Conservation (phyloP, 2,329 filamentous ascomycete species). For the Rhytidhysteron rufulum region DNA sequence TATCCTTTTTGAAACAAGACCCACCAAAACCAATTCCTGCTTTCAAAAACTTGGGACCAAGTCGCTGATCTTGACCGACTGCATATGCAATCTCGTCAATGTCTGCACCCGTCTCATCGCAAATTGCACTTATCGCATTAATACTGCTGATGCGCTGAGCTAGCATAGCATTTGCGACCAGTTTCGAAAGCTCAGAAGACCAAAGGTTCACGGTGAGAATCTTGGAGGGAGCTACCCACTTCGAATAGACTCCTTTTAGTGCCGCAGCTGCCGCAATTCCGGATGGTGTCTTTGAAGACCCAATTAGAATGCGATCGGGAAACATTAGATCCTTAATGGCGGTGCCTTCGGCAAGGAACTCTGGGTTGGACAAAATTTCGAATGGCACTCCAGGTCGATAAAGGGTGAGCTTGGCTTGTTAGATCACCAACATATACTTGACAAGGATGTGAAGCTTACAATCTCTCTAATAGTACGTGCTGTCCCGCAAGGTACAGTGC, state of each 20-base stretch:
- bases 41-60: conserved; percentile 70
- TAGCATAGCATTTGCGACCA: conserved; percentile 75
- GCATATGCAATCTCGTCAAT: conserved; percentile 67
- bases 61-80: conserved; percentile 66
- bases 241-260: conserved; percentile 63
- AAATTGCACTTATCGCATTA: conserved; percentile 76
- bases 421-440: too few species aligned
- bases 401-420: conserved; percentile 40
- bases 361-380: conserved; percentile 76
- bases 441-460: conserved; percentile 43
- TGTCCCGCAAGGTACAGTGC: conserved; percentile 73
- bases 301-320: conserved; percentile 73
- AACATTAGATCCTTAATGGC: conserved; percentile 67
- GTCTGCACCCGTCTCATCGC: conserved; percentile 71
- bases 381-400: conserved; percentile 63
- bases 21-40: conserved; percentile 76
- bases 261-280: conserved; percentile 61
- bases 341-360: conserved; percentile 76
- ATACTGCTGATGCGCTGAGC: conserved; percentile 78
- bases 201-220: conserved; percentile 72
- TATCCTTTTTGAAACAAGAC: conserved; percentile 78
- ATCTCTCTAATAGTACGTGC: conserved; percentile 66
- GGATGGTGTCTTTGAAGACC: conserved; percentile 58
- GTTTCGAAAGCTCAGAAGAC: conserved; percentile 75
- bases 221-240: conserved; percentile 64